phyloP scores from a whole-genome alignment of 805 yeast genomes.

The Ogataea ganodermae region DNA sequence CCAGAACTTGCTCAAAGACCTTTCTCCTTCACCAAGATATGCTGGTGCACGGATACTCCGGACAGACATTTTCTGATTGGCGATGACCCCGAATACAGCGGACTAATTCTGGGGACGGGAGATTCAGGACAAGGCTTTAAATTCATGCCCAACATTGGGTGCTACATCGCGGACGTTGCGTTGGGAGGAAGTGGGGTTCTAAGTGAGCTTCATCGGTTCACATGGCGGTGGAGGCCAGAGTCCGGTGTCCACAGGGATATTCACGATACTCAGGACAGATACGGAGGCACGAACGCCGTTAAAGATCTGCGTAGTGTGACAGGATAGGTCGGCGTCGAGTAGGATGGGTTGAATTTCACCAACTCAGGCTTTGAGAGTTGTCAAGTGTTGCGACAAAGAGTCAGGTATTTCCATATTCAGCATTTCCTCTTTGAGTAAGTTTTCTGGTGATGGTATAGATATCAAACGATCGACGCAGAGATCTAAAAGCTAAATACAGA shows the following conservation, averaged over 20 bases:
- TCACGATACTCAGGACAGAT: conserved; percentile 21
- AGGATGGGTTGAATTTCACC: neutral
- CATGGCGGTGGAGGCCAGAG: conserved; percentile 42
- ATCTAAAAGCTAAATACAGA: no score
- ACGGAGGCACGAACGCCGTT: conserved; percentile 22
- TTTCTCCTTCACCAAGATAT: conserved; percentile 36
- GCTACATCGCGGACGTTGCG: conserved; percentile 37
- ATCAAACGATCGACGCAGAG: no score
- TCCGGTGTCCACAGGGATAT: conserved; percentile 36
- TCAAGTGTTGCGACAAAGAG: no score
- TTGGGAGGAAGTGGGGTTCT: conserved; percentile 33
- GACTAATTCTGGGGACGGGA: conserved; percentile 44
- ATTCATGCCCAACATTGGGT: conserved; percentile 46
- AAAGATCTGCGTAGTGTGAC: conserved; percentile 22
- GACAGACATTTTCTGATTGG: conserved; percentile 43
- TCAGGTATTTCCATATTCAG: no score
- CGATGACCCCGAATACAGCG: conserved; percentile 34
- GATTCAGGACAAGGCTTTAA: conserved; percentile 50
- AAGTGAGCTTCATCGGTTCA: conserved; percentile 25
- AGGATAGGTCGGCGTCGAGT: neutral
- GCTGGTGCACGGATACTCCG: conserved; percentile 43
- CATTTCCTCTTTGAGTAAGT: no score
- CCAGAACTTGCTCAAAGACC: conserved; percentile 35
- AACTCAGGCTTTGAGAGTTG: no score
- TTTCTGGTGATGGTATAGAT: no score